A percentile compares a stretch with the other conserved stretches of the same genome.
phyloP scores from a whole-genome alignment of 139 green algal genomes.

The Desmodesmus armatus region DNA sequence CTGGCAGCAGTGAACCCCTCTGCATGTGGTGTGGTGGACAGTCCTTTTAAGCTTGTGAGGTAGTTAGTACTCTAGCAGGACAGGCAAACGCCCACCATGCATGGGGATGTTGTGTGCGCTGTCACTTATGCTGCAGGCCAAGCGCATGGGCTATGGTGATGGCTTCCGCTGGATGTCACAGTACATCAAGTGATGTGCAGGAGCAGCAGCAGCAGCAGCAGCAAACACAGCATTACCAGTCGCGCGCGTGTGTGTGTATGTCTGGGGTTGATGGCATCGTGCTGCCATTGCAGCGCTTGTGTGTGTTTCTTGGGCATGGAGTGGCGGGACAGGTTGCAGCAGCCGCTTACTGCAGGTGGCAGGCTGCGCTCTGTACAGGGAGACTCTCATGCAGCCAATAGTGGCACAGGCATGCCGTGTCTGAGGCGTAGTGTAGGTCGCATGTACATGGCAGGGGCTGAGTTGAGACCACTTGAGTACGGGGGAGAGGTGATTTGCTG shows the following conservation, averaged over 20 bases:
- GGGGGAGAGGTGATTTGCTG: no score
- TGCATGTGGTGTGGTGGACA: background rate
- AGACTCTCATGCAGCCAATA: no score
- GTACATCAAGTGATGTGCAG: conserved; percentile 89
- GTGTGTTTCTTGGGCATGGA: background rate
- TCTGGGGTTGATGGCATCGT: background rate
- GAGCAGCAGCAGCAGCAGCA: conserved; percentile 11
- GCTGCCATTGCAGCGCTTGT: background rate
- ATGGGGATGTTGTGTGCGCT: no score
- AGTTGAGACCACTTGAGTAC: no score
- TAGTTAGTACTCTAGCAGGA: background rate
- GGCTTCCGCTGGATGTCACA: conserved; percentile 98
- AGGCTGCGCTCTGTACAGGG: background rate
- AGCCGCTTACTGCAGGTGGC: background rate
- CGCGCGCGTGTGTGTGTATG: background rate
- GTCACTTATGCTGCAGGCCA: conserved; percentile 68
- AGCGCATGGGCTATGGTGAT: conserved; percentile 96
- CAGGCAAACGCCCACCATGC: no score
- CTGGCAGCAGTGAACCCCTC: no score
- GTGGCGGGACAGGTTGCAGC: background rate
- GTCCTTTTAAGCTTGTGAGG: background rate
- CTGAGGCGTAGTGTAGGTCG: no score
- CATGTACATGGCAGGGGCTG: no score
- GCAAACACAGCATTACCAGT: background rate
- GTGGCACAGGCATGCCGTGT: no score